These are phyloP conservation scores for Zygosaccharomyces kombuchaensis DNA, from an alignment of 805 yeast genomes.

Conservation along the genomic window DNA sequence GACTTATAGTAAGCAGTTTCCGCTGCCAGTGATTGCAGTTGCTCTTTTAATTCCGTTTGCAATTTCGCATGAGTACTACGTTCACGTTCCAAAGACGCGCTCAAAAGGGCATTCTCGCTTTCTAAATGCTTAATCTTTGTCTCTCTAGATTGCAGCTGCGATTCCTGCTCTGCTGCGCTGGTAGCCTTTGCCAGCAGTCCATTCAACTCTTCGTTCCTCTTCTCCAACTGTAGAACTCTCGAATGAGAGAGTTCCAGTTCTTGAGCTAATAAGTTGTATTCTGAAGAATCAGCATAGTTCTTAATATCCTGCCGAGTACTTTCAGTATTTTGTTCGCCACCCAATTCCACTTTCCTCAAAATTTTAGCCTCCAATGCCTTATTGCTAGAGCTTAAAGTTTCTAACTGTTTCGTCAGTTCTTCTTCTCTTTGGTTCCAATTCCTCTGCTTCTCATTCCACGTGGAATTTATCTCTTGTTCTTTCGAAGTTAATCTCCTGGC, in stretches of 20 bases:
- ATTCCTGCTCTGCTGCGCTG: slow-evolving; percentile 42
- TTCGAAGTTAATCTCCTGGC: slow-evolving; percentile 58
- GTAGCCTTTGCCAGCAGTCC: slow-evolving; percentile 56
- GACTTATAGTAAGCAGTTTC: slow-evolving; percentile 46
- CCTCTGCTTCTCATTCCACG: slow-evolving; percentile 67
- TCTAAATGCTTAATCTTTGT: slow-evolving; percentile 51
- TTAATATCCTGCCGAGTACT: neutral
- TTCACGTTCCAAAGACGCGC: slow-evolving; percentile 32
- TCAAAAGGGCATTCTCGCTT: slow-evolving; percentile 56
- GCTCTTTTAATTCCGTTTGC: slow-evolving; percentile 28
- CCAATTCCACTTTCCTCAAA: slow-evolving; percentile 48
- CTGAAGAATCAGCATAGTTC: slow-evolving; percentile 41
- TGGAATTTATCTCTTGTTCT: slow-evolving; percentile 65
- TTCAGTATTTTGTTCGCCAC: slow-evolving; percentile 27
- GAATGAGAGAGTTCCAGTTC: slow-evolving; percentile 71
- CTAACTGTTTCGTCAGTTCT: slow-evolving; percentile 47
- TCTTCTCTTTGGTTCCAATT: slow-evolving; percentile 61
- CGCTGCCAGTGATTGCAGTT: slow-evolving; percentile 38
- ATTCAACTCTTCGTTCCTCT: slow-evolving; percentile 70
- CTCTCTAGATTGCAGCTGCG: slow-evolving; percentile 38
- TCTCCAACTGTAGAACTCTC: slow-evolving; percentile 66
- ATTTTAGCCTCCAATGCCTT: slow-evolving; percentile 69
- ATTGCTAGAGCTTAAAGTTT: slow-evolving; percentile 49
- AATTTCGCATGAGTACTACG: slow-evolving; percentile 17
- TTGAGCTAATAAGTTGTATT: slow-evolving; percentile 59